Percentiles rank a stretch among this genome's conserved stretches.
phyloP scores from a whole-genome alignment of 208 protist species.

The Acanthamoeba royreba region DNA sequence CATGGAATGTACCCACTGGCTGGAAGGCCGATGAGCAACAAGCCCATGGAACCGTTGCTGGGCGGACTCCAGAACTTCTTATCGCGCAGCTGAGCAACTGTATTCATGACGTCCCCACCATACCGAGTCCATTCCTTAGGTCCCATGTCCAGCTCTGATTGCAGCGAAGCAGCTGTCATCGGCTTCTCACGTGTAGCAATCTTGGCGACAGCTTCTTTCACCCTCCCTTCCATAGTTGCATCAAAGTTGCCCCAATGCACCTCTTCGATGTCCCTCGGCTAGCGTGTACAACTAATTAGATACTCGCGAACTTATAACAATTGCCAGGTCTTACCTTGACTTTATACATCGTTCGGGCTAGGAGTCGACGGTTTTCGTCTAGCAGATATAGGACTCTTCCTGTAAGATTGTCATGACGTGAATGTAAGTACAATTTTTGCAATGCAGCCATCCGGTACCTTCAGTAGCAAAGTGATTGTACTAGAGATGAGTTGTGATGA shows the following conservation, averaged over 20 bases:
- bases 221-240: not conserved
- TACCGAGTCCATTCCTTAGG: constrained; percentile 3
- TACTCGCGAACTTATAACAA: not conserved
- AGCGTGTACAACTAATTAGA: not conserved
- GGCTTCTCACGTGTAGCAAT: not conserved
- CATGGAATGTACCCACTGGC: not conserved
- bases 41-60: not conserved
- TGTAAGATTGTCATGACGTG: not conserved
- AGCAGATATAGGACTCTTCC: not conserved
- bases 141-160: constrained; percentile 12
- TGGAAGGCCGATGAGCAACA: not conserved
- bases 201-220: not conserved
- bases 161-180: not conserved
- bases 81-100: not conserved
- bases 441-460: too few relatives aligned
- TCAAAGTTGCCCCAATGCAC: constrained; percentile 17
- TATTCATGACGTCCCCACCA: not conserved
- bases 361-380: not conserved
- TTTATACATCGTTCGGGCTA: not conserved
- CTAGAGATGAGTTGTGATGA: not conserved
- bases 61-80: not conserved
- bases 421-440: not conserved
- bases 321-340: not conserved
- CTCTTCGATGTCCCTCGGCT: constrained; percentile 14
- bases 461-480: constrained; percentile 15